Conservation (phyloP, 2,329 filamentous ascomycete genomes). For the Aureobasidium sp. region DNA sequence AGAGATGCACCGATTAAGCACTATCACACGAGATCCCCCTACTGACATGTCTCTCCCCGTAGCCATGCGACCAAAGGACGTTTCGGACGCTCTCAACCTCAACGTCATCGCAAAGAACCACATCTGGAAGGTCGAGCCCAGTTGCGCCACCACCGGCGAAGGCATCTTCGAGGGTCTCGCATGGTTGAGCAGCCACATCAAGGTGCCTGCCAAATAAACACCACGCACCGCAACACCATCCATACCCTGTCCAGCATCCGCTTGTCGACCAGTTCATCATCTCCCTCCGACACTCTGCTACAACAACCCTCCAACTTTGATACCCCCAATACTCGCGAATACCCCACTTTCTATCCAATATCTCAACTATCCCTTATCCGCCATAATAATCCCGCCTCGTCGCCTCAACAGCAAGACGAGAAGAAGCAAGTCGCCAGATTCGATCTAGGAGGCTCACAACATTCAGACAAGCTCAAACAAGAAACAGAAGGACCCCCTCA, state of each 20-base stretch:
- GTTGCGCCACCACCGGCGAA: conserved; percentile 47
- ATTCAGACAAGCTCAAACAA: not conserved
- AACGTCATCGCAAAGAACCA: conserved; percentile 46
- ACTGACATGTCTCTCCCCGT: conserved; percentile 19
- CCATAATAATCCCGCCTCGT: not conserved
- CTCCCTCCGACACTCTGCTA: not conserved
- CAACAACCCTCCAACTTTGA: not conserved
- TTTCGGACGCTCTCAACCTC: conserved; percentile 42
- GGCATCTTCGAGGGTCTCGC: conserved; percentile 47
- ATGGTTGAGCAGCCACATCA: conserved; percentile 47
- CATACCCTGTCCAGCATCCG: not conserved
- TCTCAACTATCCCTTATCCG: not conserved
- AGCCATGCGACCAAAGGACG: conserved; percentile 46
- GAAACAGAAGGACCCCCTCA: not conserved
- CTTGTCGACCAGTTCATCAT: not conserved
- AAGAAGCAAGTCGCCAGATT: not conserved
- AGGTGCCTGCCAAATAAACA: conserved; percentile 30
- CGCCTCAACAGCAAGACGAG: not conserved
- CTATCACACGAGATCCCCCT: not conserved
- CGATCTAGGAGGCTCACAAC: not conserved
- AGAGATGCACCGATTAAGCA: conserved; percentile 34
- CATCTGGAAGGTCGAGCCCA: conserved; percentile 49
- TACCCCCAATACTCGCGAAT: conserved; percentile 5
- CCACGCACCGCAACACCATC: not conserved
- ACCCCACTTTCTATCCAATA: not conserved